phyloP scores from a whole-genome alignment of 2,329 filamentous ascomycete species.

The Laburnicola sp. region DNA sequence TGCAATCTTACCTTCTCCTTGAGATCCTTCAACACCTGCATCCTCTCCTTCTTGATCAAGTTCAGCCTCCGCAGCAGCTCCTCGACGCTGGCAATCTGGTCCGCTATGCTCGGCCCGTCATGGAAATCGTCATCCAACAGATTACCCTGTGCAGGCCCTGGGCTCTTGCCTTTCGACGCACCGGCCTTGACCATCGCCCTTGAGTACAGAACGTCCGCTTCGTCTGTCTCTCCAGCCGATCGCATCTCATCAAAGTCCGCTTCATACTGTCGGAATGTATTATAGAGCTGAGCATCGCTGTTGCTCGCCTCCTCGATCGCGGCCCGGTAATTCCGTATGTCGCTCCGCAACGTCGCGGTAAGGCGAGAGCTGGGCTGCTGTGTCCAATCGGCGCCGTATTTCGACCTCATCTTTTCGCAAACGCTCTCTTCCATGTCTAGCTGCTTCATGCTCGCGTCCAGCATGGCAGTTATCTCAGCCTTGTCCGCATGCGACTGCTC shows the following conservation, averaged over 20 bases:
- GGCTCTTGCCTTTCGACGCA: constrained; percentile 61
- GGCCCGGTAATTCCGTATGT: constrained; percentile 84
- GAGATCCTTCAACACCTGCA: constrained; percentile 90
- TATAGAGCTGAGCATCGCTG: constrained; percentile 81
- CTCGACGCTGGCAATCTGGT: constrained; percentile 88
- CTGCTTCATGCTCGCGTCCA: constrained; percentile 83
- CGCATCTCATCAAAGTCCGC: constrained; percentile 94
- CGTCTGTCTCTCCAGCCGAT: constrained; percentile 79
- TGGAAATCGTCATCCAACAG: constrained; percentile 94
- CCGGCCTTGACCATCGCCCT: constrained; percentile 79
- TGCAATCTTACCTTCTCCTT: constrained; percentile 80
- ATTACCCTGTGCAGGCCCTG: constrained; percentile 70
- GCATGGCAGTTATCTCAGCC: constrained; percentile 67
- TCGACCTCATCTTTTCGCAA: constrained; percentile 98
- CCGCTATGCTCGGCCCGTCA: constrained; percentile 74
- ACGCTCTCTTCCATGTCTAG: constrained; percentile 97
- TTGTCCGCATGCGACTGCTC: constrained; percentile 79
- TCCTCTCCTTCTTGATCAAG: constrained; percentile 86
- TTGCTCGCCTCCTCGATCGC: constrained; percentile 86
- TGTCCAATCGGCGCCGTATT: constrained; percentile 94
- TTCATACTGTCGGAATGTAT: constrained; percentile 83
- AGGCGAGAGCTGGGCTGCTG: constrained; percentile 92
- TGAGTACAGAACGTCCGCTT: constrained; percentile 87
- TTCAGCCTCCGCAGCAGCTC: constrained; percentile 89
- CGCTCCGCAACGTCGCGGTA: constrained; percentile 82